These are phyloP conservation scores for Diaporthe sp. DNA, from an alignment of 2,329 filamentous ascomycete species.

Conservation along the genomic window DNA sequence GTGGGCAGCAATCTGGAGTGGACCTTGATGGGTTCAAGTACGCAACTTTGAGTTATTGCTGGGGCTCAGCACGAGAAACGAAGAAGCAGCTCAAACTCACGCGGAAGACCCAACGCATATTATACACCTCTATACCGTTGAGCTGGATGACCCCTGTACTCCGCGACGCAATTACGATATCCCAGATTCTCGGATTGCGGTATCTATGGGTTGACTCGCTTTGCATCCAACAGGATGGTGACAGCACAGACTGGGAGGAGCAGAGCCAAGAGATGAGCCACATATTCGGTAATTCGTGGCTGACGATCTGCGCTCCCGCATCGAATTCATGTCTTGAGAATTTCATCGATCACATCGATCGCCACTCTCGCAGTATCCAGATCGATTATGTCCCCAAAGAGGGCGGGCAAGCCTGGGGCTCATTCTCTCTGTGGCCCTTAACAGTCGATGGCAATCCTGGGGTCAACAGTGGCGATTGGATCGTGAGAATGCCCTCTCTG, in stretches of 20 bases:
- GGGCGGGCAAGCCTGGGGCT: neutral
- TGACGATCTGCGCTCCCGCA: neutral
- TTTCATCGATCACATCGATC: neutral
- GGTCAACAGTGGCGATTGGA: no score
- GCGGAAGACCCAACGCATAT: neutral
- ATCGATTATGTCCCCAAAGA: no score
- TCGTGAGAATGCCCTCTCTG: no score
- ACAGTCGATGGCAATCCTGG: no score
- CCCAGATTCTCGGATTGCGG: neutral
- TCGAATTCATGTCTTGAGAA: neutral
- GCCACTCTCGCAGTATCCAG: neutral
- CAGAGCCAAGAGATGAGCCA: constrained; percentile 16
- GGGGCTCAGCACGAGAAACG: neutral
- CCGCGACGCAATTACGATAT: neutral
- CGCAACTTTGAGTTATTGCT: neutral
- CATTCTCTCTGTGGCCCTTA: no score
- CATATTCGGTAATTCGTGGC: neutral
- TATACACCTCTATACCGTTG: neutral
- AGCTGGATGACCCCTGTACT: neutral
- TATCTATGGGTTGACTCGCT: neutral
- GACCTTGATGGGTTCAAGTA: neutral
- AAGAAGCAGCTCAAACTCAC: neutral
- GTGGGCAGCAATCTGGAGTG: no score
- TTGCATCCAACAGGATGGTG: neutral
- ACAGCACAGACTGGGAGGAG: neutral